A percentile compares a stretch with the other conserved stretches of the same genome.
These are phyloP conservation scores for Lachnellula hyalina DNA, from an alignment of 2,329 filamentous ascomycete species.

Conservation along the genomic window DNA sequence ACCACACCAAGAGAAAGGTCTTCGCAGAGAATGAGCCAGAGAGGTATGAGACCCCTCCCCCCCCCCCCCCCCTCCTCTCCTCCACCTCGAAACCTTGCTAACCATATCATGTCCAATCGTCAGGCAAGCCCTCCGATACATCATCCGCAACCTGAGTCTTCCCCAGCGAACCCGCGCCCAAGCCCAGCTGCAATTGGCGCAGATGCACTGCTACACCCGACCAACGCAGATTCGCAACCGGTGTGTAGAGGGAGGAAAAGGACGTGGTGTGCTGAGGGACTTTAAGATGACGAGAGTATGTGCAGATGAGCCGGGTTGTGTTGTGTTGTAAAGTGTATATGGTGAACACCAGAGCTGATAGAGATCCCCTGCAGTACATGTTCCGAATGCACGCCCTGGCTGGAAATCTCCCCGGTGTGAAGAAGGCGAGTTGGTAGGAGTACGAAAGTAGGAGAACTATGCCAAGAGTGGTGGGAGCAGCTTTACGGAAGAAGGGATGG, in stretches of 20 bases:
- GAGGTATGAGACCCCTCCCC: constrained; percentile 44
- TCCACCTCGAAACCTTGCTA: background rate
- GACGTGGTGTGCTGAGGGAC: constrained; percentile 82
- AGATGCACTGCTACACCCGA: constrained; percentile 95
- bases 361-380: constrained; percentile 61
- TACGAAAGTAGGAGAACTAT: background rate
- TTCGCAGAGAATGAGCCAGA: constrained; percentile 83
- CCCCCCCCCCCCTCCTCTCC: background rate
- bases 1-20: constrained; percentile 94
- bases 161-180: constrained; percentile 77
- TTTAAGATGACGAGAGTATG: constrained; percentile 89
- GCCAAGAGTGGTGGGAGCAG: background rate
- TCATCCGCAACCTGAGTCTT: constrained; percentile 87
- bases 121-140: constrained; percentile 89
- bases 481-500: background rate
- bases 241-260: constrained; percentile 87
- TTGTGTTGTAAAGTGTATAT: background rate
- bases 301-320: constrained; percentile 15
- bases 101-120: background rate
- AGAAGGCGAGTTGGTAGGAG: constrained; percentile 89
- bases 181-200: constrained; percentile 84
- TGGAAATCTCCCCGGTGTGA: constrained; percentile 84
- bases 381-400: constrained; percentile 86
- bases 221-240: constrained; percentile 91
- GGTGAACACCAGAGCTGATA: constrained; percentile 15